Evolutionary conservation across 768 basidiomycete genomes (phyloP).

Genomic region (Phylloporus rhodoxanthus): DNA sequence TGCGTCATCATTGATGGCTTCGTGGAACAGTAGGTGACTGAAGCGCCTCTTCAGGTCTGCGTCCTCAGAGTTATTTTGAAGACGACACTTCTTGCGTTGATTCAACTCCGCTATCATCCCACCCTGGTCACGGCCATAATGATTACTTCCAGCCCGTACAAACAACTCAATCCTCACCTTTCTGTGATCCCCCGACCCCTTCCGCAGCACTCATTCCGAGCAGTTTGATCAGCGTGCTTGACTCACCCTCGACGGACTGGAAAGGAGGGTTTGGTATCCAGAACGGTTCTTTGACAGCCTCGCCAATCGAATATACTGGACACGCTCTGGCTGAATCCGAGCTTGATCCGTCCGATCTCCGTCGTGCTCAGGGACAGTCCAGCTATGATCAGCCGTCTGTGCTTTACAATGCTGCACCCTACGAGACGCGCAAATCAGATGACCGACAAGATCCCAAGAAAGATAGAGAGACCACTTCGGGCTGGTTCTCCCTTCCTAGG

Average conservation of each 20-base stretch:
- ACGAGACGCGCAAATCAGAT: conserved; percentile 26
- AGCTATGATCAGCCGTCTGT: conserved; percentile 21
- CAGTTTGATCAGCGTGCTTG: conserved; percentile 41
- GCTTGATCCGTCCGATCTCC: conserved; percentile 46
- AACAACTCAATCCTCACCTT: conserved; percentile 46
- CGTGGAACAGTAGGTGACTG: conserved; percentile 3
- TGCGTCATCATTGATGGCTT: conserved; percentile 21
- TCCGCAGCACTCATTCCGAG: conserved; percentile 52
- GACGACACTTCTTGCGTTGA: conserved; percentile 33
- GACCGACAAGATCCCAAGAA: conserved; percentile 13
- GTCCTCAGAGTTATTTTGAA: conserved; percentile 37
- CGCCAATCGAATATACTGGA: conserved; percentile 39
- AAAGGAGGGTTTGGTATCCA: conserved; percentile 23
- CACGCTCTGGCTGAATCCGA: conserved; percentile 28
- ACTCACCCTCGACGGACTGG: conserved; percentile 56
- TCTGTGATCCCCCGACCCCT: conserved; percentile 37
- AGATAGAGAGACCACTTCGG: conserved; percentile 29
- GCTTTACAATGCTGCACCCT: conserved; percentile 28
- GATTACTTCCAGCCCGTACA: conserved; percentile 15
- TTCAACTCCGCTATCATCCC: conserved; percentile 11
- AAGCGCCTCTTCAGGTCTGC: conserved; percentile 13
- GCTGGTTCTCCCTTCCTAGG: conserved; percentile 43
- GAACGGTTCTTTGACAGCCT: conserved; percentile 30
- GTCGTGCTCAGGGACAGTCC: conserved; percentile 16
- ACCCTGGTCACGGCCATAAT: conserved; percentile 10